Conservation (phyloP, 2,329 filamentous ascomycete species). For the Aspergillus transmontanensis region DNA sequence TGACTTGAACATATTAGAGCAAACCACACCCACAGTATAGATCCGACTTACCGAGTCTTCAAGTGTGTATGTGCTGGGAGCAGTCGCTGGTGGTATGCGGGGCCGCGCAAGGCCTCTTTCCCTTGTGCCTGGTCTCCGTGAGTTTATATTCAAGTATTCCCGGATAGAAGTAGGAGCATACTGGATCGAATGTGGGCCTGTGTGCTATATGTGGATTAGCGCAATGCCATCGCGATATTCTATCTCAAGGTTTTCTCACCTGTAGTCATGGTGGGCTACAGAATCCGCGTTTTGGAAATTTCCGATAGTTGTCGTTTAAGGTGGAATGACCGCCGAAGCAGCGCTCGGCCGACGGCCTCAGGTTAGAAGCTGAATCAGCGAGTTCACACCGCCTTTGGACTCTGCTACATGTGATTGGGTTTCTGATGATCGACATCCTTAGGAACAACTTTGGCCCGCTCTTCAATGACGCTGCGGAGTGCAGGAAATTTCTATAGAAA, state of each 20-base stretch:
- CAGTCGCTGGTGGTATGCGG: conserved; percentile 93
- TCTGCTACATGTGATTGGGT: conserved; percentile 10
- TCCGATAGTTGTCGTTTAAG: background rate
- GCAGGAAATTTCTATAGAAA: conserved; percentile 23
- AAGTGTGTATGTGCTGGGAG: conserved; percentile 91
- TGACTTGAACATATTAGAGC: conserved; percentile 53
- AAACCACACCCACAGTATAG: background rate
- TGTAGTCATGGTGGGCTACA: conserved; percentile 42
- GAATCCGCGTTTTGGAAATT: background rate
- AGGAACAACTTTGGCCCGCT: conserved; percentile 15
- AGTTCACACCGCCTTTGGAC: conserved; percentile 10
- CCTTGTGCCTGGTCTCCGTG: conserved; percentile 69
- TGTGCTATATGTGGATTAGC: conserved; percentile 56
- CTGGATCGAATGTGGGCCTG: conserved; percentile 94
- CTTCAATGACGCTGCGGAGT: conserved; percentile 22
- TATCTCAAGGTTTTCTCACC: conserved; percentile 29
- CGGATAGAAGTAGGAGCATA: conserved; percentile 45
- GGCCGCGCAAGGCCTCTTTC: conserved; percentile 90
- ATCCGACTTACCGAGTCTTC: conserved; percentile 69
- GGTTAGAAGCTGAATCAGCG: conserved; percentile 14
- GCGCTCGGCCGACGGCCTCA: conserved; percentile 14
- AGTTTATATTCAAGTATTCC: conserved; percentile 27
- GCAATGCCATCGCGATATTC: background rate
- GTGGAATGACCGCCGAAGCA: background rate
- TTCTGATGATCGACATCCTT: background rate